phyloP scores from a whole-genome alignment of 495 filamentous ascomycete genomes.

The Neurospora sublineolata region DNA sequence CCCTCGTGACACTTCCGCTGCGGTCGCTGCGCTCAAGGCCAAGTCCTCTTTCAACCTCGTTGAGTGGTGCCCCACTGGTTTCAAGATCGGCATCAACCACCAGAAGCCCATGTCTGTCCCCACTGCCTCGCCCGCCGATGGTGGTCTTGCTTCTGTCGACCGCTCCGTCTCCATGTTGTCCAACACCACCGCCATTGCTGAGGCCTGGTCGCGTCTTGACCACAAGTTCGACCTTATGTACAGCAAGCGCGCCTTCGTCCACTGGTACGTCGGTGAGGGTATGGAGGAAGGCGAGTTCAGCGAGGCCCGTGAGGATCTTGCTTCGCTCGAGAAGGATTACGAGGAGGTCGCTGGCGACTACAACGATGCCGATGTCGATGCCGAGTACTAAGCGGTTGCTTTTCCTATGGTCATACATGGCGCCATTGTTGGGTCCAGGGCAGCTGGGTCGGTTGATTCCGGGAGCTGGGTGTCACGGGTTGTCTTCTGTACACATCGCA shows the following conservation, averaged over 20 bases:
- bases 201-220: slow-evolving; percentile 81
- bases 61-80: slow-evolving; percentile 93
- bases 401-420: neutral
- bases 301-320: slow-evolving; percentile 82
- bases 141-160: slow-evolving; percentile 72
- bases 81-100: slow-evolving; percentile 93
- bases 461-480: neutral
- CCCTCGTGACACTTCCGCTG: slow-evolving; percentile 70
- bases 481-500: neutral
- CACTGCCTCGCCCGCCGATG: slow-evolving; percentile 40
- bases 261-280: slow-evolving; percentile 93
- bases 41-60: slow-evolving; percentile 85
- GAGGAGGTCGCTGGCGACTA: slow-evolving; percentile 78
- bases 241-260: slow-evolving; percentile 87
- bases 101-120: slow-evolving; percentile 77
- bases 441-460: neutral
- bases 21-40: slow-evolving; percentile 72
- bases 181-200: slow-evolving; percentile 85
- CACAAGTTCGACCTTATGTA: slow-evolving; percentile 98
- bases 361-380: slow-evolving; percentile 53
- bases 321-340: slow-evolving; percentile 83
- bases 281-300: slow-evolving; percentile 95
- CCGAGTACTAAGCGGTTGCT: slow-evolving; percentile 51
- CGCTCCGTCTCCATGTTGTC: slow-evolving; percentile 82
- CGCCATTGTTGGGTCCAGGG: neutral